Evolutionary conservation across 2,329 filamentous ascomycete genomes (phyloP).

Genomic region (Ceratocystis diversiconidia): DNA sequence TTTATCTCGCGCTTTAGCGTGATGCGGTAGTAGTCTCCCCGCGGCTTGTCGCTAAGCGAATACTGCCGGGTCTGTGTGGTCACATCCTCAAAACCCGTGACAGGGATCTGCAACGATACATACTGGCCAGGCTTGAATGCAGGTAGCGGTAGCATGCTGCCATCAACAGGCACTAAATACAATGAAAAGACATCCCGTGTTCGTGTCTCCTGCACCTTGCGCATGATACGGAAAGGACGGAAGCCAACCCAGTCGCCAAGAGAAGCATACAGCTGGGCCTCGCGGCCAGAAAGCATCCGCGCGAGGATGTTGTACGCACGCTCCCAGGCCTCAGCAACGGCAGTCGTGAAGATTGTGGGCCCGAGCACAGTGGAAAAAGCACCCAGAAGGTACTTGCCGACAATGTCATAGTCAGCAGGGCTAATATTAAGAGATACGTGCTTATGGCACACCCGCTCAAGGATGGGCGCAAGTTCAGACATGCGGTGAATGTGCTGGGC

Average conservation of each 20-base stretch:
- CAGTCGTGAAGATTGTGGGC: constrained; percentile 44
- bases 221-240: constrained; percentile 40
- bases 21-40: constrained; percentile 50
- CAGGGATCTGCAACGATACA: constrained; percentile 47
- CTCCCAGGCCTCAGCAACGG: constrained; percentile 56
- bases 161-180: constrained; percentile 52
- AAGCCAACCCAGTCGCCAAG: constrained; percentile 31
- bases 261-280: constrained; percentile 45
- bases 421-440: constrained; percentile 57
- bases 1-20: constrained; percentile 54
- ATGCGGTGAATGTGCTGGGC: constrained; percentile 59
- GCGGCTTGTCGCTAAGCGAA: constrained; percentile 48
- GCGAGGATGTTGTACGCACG: constrained; percentile 59
- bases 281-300: constrained; percentile 52
- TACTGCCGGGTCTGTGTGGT: constrained; percentile 61
- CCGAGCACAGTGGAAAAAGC: constrained; percentile 56
- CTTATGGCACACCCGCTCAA: constrained; percentile 62
- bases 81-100: constrained; percentile 34
- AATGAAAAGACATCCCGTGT: constrained; percentile 50
- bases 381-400: constrained; percentile 52
- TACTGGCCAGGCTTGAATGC: constrained; percentile 58
- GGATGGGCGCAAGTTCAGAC: constrained; percentile 38
- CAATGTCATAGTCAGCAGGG: constrained; percentile 55
- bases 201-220: constrained; percentile 42
- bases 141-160: constrained; percentile 33